Evolutionary conservation across 2,329 filamentous ascomycete genomes (phyloP).

Genomic region (Lasiodiplodia theobromae): DNA sequence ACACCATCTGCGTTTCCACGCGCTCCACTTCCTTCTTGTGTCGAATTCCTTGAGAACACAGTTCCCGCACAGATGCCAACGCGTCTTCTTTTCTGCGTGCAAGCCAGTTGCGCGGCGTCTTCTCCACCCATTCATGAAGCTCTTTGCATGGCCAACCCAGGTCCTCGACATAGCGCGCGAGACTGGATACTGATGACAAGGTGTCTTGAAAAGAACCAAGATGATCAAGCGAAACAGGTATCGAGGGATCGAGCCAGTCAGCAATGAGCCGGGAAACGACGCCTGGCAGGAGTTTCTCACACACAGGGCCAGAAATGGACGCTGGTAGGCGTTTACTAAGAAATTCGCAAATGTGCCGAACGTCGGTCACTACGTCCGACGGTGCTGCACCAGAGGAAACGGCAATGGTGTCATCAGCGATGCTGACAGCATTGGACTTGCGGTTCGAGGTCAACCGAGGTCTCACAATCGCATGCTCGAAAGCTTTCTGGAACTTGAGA

Average conservation of each 20-base stretch:
- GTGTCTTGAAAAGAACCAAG: conserved; percentile 75
- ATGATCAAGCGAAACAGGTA: conserved; percentile 76
- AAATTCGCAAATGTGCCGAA: conserved; percentile 51
- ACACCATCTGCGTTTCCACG: conserved; percentile 82
- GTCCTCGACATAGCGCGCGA: conserved; percentile 69
- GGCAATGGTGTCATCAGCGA: conserved; percentile 46
- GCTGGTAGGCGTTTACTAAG: conserved; percentile 59
- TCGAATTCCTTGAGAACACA: conserved; percentile 72
- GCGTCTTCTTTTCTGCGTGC: conserved; percentile 81
- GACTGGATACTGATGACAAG: conserved; percentile 68
- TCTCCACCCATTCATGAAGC: conserved; percentile 80
- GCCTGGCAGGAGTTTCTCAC: conserved; percentile 72
- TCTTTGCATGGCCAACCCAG: conserved; percentile 69
- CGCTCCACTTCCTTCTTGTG: conserved; percentile 76
- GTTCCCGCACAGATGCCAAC: conserved; percentile 74
- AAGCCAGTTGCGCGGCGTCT: conserved; percentile 84
- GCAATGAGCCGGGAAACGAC: conserved; percentile 73
- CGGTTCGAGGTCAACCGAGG: conserved; percentile 60
- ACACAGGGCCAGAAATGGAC: conserved; percentile 62
- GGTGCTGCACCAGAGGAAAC: conserved; percentile 39
- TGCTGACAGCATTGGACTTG: conserved; percentile 46
- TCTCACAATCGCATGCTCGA: conserved; percentile 67
- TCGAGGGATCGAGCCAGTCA: conserved; percentile 75
- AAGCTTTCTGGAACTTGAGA: conserved; percentile 66
- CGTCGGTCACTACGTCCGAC: conserved; percentile 43